Evolutionary conservation across 768 basidiomycete species (phyloP).

Genomic region (Holtermanniella nyarrowii): DNA sequence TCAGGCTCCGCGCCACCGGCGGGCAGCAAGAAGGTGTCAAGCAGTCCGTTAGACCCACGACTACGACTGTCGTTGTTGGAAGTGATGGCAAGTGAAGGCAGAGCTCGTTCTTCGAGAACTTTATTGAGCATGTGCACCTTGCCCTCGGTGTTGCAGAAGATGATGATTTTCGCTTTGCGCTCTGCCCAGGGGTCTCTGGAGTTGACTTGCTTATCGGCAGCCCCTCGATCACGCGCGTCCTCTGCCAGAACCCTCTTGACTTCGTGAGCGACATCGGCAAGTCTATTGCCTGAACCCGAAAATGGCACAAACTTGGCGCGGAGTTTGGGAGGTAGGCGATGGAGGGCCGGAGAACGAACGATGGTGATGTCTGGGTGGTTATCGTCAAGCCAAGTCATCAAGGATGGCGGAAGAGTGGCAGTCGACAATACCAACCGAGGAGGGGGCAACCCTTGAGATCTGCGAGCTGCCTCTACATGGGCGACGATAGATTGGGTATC

Average conservation of each 20-base stretch:
- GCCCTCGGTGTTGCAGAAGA: constrained; percentile 70
- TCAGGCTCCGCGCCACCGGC: not conserved
- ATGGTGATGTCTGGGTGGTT: constrained; percentile 16
- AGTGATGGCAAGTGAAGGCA: constrained; percentile 52
- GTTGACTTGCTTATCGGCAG: not conserved
- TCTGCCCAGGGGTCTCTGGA: constrained; percentile 3
- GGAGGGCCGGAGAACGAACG: constrained; percentile 68
- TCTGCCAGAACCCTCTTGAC: constrained; percentile 62
- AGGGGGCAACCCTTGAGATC: constrained; percentile 41
- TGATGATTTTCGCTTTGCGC: constrained; percentile 55
- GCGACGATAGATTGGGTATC: constrained; percentile 60
- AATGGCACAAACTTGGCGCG: constrained; percentile 62
- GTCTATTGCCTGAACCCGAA: constrained; percentile 64
- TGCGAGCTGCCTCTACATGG: constrained; percentile 57
- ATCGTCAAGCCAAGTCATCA: constrained; percentile 21
- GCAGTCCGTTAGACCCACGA: constrained; percentile 62
- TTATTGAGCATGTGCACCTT: constrained; percentile 56
- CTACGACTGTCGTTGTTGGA: constrained; percentile 52
- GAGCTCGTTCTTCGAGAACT: constrained; percentile 53
- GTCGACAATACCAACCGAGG: constrained; percentile 73
- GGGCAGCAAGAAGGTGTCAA: constrained; percentile 57
- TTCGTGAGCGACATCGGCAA: constrained; percentile 66
- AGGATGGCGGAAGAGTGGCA: constrained; percentile 72
- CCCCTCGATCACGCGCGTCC: constrained; percentile 25
- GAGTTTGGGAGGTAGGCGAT: constrained; percentile 62